Conservation (phyloP, 768 basidiomycete species). For the Saitozyma podzolica region DNA sequence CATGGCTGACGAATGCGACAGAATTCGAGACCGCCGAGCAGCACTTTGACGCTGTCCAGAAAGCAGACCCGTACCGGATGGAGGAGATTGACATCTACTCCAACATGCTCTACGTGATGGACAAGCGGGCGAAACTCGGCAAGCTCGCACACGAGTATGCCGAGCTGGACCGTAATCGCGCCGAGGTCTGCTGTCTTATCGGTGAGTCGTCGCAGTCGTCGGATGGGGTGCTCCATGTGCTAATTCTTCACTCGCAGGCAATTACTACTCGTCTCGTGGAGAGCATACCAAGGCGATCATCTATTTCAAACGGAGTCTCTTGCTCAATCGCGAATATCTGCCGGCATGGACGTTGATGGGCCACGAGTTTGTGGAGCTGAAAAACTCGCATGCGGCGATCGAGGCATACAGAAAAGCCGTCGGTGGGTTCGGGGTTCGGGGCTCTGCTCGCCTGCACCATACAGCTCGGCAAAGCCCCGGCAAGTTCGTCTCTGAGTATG, state of each 20-base stretch:
- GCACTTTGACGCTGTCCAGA: constrained; percentile 80
- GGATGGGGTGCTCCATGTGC: not conserved
- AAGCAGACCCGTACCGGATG: constrained; percentile 79
- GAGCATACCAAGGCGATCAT: constrained; percentile 96
- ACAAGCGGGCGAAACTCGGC: constrained; percentile 82
- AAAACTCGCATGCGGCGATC: constrained; percentile 97
- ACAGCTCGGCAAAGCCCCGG: not conserved
- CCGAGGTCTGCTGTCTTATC: constrained; percentile 93
- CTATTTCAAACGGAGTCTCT: constrained; percentile 91
- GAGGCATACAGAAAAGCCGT: constrained; percentile 95
- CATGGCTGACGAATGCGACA: constrained; percentile 49
- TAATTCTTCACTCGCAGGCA: constrained; percentile 61
- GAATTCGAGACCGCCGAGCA: constrained; percentile 83
- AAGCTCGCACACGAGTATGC: constrained; percentile 89
- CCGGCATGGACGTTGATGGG: constrained; percentile 99
- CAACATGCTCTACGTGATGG: constrained; percentile 94
- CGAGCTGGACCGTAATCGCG: constrained; percentile 83
- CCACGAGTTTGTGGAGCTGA: constrained; percentile 98
- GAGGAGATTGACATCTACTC: constrained; percentile 96
- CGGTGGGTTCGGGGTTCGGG: constrained; percentile 62
- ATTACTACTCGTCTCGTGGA: constrained; percentile 87
- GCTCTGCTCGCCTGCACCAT: not conserved
- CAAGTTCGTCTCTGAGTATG: too few relatives aligned
- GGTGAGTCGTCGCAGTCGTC: constrained; percentile 59
- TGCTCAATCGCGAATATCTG: constrained; percentile 89